Evolutionary conservation across 129 eudicot genomes (phyloP), one percentile per base, ranked within the genome.

Genomic region (Centrapalus pauciflorus): DNA sequence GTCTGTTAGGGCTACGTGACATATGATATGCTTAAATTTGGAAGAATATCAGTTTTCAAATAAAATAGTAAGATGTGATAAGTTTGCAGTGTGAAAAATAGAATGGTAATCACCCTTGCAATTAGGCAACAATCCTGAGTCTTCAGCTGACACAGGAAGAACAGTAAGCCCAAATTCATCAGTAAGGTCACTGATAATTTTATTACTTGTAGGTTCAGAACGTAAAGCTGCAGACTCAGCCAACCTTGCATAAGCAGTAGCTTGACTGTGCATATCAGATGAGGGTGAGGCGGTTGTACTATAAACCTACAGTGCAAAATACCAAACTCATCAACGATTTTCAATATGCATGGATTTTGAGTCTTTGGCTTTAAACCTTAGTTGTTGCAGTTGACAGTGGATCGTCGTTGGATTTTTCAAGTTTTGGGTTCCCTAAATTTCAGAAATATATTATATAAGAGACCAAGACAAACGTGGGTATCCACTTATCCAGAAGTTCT

Each of bases 141-240:
- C 88, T 78, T 88, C 83, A 46, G 98, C 98, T 20, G 98, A 93
- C 56, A 93, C 85, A 57, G 98, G 96, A 76, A 88, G 92, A 64
- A 88, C 86, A 41, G 78, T 62, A 46, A 85, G 81, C 41, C 96
- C 98, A 68, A 92, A 85, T 33, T 80, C 86, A 80, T 84, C 96
- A 45, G 80, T 84, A 64, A 74, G 77, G 68, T 77, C 75, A 41
- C 50, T 52, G 23, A 74, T 69, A 67, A 66, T 73, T 55, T 74
- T 84, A 70, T 54, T 79, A 49, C 14, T 80, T 25, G 43, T 55
- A 40, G 80, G 48, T 58, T 57, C 76, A 71, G 70, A 49, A 17
- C 41, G 59, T 27, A 70, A 55, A 70, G 95, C 60, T 34, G 86
- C 41, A 13, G 91, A 72, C 79, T 86, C 95, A 6, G 87, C 95